Evolutionary conservation across 345 rosid genomes (phyloP).

Genomic region (Capsella bursapastoris): DNA sequence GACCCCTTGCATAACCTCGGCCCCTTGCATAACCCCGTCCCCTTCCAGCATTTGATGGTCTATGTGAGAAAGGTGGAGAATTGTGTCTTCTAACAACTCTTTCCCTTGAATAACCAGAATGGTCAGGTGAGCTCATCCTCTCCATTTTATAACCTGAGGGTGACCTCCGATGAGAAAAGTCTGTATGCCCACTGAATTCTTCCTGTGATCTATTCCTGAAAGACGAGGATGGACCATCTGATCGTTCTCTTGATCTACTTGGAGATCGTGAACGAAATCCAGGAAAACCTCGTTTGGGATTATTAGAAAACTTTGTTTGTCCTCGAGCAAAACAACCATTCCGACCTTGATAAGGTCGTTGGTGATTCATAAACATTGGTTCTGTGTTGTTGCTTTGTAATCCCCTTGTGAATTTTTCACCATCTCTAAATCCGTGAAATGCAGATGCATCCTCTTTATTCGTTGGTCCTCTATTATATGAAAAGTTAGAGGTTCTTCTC

Average conservation of each 20-base stretch:
- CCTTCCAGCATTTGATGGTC: slow-evolving; percentile 62
- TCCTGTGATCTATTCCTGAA: slow-evolving; percentile 77
- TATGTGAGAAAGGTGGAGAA: slow-evolving; percentile 65
- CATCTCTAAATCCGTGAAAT: slow-evolving; percentile 61
- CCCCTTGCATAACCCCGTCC: slow-evolving; percentile 59
- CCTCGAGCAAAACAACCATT: slow-evolving; percentile 62
- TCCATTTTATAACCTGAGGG: slow-evolving; percentile 69
- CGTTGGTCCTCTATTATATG: slow-evolving; percentile 59
- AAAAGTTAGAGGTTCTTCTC: slow-evolving; percentile 60
- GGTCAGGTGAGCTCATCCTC: slow-evolving; percentile 69
- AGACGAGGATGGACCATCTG: slow-evolving; percentile 75
- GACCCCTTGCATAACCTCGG: slow-evolving; percentile 46
- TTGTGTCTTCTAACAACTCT: slow-evolving; percentile 66
- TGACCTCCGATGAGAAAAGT: slow-evolving; percentile 63
- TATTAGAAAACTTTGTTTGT: slow-evolving; percentile 55
- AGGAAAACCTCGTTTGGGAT: slow-evolving; percentile 55
- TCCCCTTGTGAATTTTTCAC: slow-evolving; percentile 61
- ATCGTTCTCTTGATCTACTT: slow-evolving; percentile 57
- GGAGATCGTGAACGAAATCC: slow-evolving; percentile 75
- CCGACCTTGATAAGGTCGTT: slow-evolving; percentile 60
- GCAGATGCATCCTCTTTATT: slow-evolving; percentile 64
- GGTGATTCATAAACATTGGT: slow-evolving; percentile 53
- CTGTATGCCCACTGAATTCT: slow-evolving; percentile 64
- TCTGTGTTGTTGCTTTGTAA: slow-evolving; percentile 53
- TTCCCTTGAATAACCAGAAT: slow-evolving; percentile 62